Evolutionary conservation across 1,139 yeast genomes (phyloP).

Genomic region (Candida sp.): DNA sequence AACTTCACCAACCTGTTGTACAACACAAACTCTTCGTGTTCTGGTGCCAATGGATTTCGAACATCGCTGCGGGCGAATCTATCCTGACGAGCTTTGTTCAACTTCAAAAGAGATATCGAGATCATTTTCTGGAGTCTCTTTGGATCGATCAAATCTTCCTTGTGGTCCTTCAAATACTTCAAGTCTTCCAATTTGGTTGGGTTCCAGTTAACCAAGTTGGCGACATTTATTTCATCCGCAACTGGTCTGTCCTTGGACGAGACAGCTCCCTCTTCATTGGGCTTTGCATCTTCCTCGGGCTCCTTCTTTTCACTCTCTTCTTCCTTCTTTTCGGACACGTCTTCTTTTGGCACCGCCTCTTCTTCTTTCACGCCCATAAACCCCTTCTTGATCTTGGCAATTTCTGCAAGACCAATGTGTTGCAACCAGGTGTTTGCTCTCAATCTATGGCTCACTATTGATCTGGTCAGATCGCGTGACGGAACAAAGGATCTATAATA

Average conservation of each 20-base stretch:
- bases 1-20: conserved; percentile 49
- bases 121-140: conserved; percentile 51
- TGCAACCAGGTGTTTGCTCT: conserved; percentile 81
- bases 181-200: conserved; percentile 34
- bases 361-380: conserved; percentile 20
- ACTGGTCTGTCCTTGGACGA: conserved; percentile 10
- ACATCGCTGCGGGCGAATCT: conserved; percentile 46
- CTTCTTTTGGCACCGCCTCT: conserved; percentile 15
- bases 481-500: conserved; percentile 82
- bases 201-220: conserved; percentile 40
- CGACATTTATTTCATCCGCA: conserved; percentile 27
- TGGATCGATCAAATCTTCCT: conserved; percentile 30
- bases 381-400: conserved; percentile 39
- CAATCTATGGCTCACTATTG: conserved; percentile 65
- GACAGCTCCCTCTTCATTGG: conserved; percentile 7
- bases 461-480: conserved; percentile 66
- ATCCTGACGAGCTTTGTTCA: conserved; percentile 67
- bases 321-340: conserved; percentile 9
- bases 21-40: conserved; percentile 30
- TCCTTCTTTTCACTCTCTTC: conserved; percentile 11
- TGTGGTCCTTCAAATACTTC: conserved; percentile 30
- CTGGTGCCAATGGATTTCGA: conserved; percentile 32
- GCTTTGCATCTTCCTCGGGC: conserved; percentile 9
- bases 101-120: conserved; percentile 56
- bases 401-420: conserved; percentile 63